phyloP scores from a whole-genome alignment of 2,329 filamentous ascomycete genomes.

The Sclerotiophoma versabilis region DNA sequence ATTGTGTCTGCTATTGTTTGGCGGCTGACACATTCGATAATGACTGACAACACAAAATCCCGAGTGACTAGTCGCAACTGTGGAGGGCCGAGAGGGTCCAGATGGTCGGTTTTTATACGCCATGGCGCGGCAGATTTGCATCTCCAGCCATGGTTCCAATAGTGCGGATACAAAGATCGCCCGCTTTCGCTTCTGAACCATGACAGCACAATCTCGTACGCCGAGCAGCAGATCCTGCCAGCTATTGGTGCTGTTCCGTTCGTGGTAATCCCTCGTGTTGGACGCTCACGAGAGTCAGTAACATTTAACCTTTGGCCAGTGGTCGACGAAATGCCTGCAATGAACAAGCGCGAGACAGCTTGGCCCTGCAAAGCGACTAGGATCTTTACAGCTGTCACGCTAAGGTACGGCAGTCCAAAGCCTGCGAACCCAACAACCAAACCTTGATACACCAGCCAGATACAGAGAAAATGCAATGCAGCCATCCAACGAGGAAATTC shows the following conservation, averaged over 20 bases:
- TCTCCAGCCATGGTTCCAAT: conserved; percentile 7
- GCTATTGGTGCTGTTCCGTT: not conserved
- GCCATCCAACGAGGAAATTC: conserved; percentile 1
- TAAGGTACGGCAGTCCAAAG: conserved; percentile 2
- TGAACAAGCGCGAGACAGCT: conserved; percentile 2
- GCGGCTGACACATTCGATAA: no score
- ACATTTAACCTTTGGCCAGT: not conserved
- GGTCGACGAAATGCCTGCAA: not conserved
- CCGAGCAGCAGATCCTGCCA: not conserved
- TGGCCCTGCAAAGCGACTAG: conserved; percentile 3
- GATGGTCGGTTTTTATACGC: not conserved
- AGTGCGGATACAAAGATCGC: conserved; percentile 13
- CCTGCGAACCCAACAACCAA: conserved; percentile 6
- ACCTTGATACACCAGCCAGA: conserved; percentile 6
- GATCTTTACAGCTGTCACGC: conserved; percentile 15
- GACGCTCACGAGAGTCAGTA: not conserved
- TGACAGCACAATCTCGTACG: not conserved
- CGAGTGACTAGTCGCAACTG: not conserved
- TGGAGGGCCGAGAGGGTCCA: not conserved
- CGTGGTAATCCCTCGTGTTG: not conserved
- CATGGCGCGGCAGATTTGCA: conserved; percentile 6
- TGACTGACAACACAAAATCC: not conserved
- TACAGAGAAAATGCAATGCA: not conserved
- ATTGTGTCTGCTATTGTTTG: not conserved
- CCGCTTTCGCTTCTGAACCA: no score